These are phyloP conservation scores for Neofusicoccum cordaticola DNA, from an alignment of 2,329 filamentous ascomycete genomes.

Conservation along the genomic window DNA sequence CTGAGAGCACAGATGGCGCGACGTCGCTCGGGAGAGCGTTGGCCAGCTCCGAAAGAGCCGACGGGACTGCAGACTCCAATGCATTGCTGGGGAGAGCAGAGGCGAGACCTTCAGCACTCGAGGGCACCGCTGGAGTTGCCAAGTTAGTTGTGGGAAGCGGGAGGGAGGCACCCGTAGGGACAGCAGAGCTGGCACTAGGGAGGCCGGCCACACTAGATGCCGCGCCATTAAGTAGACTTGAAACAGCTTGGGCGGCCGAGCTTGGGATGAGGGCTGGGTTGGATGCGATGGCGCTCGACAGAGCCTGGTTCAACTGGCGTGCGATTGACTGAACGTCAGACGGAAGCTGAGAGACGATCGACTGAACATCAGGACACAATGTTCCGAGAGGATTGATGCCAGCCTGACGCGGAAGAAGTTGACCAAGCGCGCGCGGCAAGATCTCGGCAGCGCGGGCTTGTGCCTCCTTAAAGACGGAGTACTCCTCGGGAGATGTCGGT, in stretches of 20 bases:
- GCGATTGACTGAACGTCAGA: not conserved
- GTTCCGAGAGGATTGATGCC: not conserved
- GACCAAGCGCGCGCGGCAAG: not conserved
- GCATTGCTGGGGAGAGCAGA: too few species aligned
- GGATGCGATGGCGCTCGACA: not conserved
- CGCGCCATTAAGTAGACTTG: not conserved
- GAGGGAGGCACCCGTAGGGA: not conserved
- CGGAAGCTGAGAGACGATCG: constrained; percentile 5
- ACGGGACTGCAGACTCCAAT: too few species aligned
- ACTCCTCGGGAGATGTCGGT: constrained; percentile 6
- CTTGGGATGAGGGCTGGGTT: not conserved
- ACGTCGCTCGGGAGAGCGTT: not conserved
- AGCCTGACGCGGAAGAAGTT: not conserved
- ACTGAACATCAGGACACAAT: not conserved
- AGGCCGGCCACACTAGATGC: not conserved
- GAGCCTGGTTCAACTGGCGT: constrained; percentile 3
- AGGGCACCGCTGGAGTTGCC: not conserved
- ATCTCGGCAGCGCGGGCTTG: constrained; percentile 8
- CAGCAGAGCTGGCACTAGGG: not conserved
- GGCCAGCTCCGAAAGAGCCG: not conserved
- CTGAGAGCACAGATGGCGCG: not conserved
- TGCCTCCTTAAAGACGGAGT: not conserved
- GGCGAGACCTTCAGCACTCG: not conserved
- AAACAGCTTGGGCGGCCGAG: not conserved
- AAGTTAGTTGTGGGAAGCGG: not conserved